These are phyloP conservation scores for Metarhizium robertsii DNA, from an alignment of 2,329 filamentous ascomycete species.

Conservation along the genomic window DNA sequence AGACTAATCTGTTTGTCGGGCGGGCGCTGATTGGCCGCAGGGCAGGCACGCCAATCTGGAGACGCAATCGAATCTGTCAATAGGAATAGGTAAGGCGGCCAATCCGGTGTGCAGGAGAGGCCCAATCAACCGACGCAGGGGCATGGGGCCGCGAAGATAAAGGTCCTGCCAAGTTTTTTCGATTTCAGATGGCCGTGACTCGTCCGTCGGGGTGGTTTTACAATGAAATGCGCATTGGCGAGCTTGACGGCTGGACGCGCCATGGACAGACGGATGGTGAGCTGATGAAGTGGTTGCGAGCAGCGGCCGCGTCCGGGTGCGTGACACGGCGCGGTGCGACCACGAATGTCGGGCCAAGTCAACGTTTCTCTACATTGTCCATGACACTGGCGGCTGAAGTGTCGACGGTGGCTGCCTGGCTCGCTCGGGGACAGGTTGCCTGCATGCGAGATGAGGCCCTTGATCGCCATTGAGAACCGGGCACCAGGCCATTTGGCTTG, in stretches of 20 bases:
- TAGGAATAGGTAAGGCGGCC: not conserved
- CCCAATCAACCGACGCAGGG: not conserved
- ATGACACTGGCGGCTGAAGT: not conserved
- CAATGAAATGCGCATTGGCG: not conserved
- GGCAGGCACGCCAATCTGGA: not conserved
- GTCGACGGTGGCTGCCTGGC: not conserved
- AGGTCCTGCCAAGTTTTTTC: not conserved
- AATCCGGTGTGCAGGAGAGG: not conserved
- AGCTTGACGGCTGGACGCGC: not conserved
- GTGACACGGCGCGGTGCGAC: not conserved
- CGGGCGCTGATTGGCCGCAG: conserved; percentile 1
- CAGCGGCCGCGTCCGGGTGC: not conserved
- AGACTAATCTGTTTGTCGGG: not conserved
- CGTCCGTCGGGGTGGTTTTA: not conserved
- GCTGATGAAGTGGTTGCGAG: not conserved
- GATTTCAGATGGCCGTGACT: not conserved
- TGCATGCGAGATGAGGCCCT: not conserved
- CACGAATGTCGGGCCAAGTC: not conserved
- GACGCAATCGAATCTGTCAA: conserved; percentile 8
- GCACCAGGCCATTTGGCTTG: not conserved
- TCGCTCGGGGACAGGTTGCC: not conserved
- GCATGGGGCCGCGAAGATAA: not conserved
- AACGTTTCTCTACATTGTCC: not conserved
- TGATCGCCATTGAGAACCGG: not conserved
- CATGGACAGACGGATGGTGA: not conserved